Evolutionary conservation across 768 basidiomycete genomes (phyloP).

Genomic region (Lentinula lateritia): DNA sequence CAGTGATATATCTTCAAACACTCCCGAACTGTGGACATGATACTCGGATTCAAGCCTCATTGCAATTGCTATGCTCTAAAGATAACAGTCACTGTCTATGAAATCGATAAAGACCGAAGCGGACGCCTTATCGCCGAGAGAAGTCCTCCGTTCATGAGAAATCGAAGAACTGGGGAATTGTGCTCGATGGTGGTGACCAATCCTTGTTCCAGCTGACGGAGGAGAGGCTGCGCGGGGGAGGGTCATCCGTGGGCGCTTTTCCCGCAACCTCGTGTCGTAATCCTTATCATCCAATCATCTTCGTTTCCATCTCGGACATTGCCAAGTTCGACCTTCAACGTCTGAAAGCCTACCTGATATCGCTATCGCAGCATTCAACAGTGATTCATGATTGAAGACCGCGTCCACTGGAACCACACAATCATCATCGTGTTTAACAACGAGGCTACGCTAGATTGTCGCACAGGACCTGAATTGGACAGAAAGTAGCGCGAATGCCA

Average conservation of each 20-base stretch:
- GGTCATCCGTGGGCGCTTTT: not conserved
- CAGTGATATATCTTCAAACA: not conserved
- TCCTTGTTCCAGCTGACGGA: no score
- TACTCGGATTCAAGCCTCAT: not conserved
- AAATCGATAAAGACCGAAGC: not conserved
- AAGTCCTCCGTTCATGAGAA: not conserved
- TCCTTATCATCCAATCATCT: slow-evolving; percentile 1
- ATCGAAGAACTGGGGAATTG: not conserved
- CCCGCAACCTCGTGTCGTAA: not conserved
- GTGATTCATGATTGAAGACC: not conserved
- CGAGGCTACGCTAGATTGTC: not conserved
- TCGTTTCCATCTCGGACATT: not conserved
- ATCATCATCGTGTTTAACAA: not conserved
- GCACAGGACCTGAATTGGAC: not conserved
- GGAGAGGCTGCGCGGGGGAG: not conserved
- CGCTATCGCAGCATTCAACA: not conserved
- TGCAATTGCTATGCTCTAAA: not conserved
- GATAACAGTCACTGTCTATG: not conserved
- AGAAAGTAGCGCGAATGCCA: not conserved
- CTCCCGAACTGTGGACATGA: not conserved
- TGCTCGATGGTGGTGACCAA: not conserved
- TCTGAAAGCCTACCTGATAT: not conserved
- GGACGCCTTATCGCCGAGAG: not conserved
- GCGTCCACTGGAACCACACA: not conserved
- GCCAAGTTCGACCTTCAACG: not conserved